phyloP scores from a whole-genome alignment of 1,139 yeast species.

The Blastobotrys persicus region DNA sequence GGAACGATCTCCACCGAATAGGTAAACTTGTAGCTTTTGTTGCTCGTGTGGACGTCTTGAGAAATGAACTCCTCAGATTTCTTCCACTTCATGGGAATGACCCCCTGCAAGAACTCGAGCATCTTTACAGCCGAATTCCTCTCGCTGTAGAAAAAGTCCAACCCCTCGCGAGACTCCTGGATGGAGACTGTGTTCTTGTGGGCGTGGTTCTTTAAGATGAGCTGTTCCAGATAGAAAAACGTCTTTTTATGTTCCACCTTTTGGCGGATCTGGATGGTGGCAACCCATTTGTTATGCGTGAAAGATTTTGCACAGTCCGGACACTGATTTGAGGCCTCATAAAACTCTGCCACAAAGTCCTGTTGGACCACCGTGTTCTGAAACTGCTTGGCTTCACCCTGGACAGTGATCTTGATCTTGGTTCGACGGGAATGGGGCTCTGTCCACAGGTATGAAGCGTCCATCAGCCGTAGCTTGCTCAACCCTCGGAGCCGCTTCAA shows the following conservation, averaged over 20 bases:
- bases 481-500: conserved; percentile 84
- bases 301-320: conserved; percentile 97
- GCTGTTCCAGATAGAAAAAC: conserved; percentile 89
- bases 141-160: conserved; percentile 87
- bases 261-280: conserved; percentile 97
- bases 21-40: conserved; percentile 83
- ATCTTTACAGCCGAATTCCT: conserved; percentile 90
- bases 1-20: conserved; percentile 94
- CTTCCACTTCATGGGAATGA: conserved; percentile 77
- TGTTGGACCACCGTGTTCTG: conserved; percentile 90
- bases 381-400: conserved; percentile 80
- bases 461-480: conserved; percentile 80
- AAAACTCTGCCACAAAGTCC: conserved; percentile 91
- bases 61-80: conserved; percentile 89
- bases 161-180: conserved; percentile 88
- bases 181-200: conserved; percentile 92
- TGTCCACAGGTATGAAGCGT: conserved; percentile 96
- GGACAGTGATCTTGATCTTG: conserved; percentile 85
- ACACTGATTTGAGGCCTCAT: conserved; percentile 94
- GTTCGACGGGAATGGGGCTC: conserved; percentile 98
- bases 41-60: conserved; percentile 86
- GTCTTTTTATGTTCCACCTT: conserved; percentile 97
- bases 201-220: conserved; percentile 88
- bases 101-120: conserved; percentile 83
- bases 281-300: conserved; percentile 97